Evolutionary conservation across 345 rosid genomes (phyloP).

Genomic region (Pistacia vera): DNA sequence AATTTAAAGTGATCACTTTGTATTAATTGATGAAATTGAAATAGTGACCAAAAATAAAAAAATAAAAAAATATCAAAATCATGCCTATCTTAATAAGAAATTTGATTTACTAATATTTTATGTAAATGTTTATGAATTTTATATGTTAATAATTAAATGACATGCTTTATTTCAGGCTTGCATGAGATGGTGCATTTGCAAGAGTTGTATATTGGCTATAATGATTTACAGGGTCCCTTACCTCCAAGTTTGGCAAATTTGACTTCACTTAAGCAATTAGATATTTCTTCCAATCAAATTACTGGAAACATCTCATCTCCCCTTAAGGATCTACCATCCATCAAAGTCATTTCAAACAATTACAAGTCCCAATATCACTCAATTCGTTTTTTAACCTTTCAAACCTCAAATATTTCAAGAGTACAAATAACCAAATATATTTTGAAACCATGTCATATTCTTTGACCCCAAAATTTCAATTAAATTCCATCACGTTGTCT

Average conservation of each 20-base stretch:
- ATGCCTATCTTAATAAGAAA: no score
- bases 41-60: no score
- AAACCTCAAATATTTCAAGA: not conserved
- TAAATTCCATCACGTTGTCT: not conserved
- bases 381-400: conserved; percentile 9
- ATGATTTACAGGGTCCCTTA: not conserved
- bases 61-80: no score
- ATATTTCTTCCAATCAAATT: conserved; percentile 4
- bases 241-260: not conserved
- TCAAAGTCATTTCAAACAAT: conserved; percentile 1
- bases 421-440: not conserved
- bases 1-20: no score
- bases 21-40: no score
- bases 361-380: conserved; percentile 18
- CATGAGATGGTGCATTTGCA: not conserved
- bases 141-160: no score
- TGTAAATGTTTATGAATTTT: no score
- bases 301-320: not conserved
- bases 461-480: not conserved
- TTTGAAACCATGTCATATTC: not conserved
- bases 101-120: no score
- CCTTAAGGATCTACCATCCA: not conserved
- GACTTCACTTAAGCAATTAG: not conserved
- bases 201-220: not conserved
- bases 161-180: not conserved